Percentiles rank a stretch among this genome's conserved stretches.
Evolutionary conservation across 352 stramenopile species (phyloP).

Genomic region (Aphanomyces euteiches): DNA sequence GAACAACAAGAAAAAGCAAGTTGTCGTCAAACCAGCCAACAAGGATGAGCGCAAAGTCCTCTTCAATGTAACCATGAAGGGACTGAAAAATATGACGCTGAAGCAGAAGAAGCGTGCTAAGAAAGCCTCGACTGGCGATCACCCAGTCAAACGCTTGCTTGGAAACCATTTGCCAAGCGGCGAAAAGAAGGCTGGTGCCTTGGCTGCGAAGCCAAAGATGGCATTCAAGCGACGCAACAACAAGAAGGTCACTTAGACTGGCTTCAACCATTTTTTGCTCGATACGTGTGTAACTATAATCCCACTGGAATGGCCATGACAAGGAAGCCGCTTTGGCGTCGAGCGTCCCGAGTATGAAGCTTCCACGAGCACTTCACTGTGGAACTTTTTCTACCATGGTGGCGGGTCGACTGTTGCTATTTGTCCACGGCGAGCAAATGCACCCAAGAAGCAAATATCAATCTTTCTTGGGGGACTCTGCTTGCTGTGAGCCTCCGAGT

Average conservation of each 20-base stretch:
- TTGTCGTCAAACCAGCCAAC: background rate
- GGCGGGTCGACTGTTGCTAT: too few species aligned
- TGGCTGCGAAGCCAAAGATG: background rate
- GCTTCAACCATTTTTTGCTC: background rate
- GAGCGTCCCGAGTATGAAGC: too few species aligned
- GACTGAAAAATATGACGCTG: background rate
- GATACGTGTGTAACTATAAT: slow-evolving; percentile 11
- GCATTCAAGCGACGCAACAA: slow-evolving; percentile 4
- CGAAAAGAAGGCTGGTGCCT: background rate
- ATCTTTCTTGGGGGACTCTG: too few species aligned
- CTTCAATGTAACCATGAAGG: slow-evolving; percentile 27
- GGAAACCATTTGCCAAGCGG: background rate
- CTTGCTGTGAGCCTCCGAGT: too few species aligned
- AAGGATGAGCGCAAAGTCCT: slow-evolving; percentile 22
- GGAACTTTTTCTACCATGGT: too few species aligned
- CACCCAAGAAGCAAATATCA: too few species aligned
- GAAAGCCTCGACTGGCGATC: background rate
- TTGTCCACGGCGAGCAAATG: too few species aligned
- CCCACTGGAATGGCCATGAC: background rate
- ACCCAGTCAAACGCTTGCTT: slow-evolving; percentile 12
- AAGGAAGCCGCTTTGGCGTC: background rate
- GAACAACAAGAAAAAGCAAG: slow-evolving; percentile 4
- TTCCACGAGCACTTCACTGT: too few species aligned
- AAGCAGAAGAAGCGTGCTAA: background rate
- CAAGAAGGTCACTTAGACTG: slow-evolving; percentile 6